phyloP scores from a whole-genome alignment of 2,329 filamentous ascomycete species.

The Neopestalotiopsis clavispora region DNA sequence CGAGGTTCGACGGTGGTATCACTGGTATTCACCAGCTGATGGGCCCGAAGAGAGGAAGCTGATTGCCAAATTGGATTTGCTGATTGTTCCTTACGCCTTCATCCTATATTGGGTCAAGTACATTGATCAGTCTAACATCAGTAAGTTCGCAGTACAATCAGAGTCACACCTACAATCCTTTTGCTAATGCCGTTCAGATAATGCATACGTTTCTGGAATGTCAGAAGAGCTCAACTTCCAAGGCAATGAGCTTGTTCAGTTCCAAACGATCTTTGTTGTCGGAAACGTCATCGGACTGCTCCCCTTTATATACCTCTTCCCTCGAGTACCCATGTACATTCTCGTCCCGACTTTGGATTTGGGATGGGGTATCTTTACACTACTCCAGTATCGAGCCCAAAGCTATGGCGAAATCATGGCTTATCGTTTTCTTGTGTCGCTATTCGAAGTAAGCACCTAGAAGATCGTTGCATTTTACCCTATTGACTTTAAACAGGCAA shows the following conservation, averaged over 20 bases:
- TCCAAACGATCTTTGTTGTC: constrained; percentile 58
- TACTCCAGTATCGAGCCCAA: constrained; percentile 57
- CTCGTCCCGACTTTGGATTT: constrained; percentile 27
- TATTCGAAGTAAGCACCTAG: constrained; percentile 46
- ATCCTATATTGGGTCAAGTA: constrained; percentile 29
- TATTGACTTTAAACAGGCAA: not conserved
- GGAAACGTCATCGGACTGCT: constrained; percentile 32
- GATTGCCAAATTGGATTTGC: constrained; percentile 25
- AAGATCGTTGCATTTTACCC: not conserved
- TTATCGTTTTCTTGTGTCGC: constrained; percentile 59
- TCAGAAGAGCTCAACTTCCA: constrained; percentile 56
- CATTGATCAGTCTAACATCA: constrained; percentile 27
- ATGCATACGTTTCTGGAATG: constrained; percentile 59
- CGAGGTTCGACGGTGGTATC: constrained; percentile 19
- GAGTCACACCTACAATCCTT: not conserved
- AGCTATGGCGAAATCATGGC: constrained; percentile 55
- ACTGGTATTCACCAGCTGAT: constrained; percentile 27
- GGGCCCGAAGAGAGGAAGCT: constrained; percentile 25
- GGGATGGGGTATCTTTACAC: constrained; percentile 59
- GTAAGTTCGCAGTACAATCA: constrained; percentile 13
- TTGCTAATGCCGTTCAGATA: constrained; percentile 40
- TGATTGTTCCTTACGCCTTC: constrained; percentile 27
- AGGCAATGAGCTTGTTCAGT: constrained; percentile 59
- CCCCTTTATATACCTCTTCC: constrained; percentile 26
- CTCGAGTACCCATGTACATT: constrained; percentile 9